Percentiles rank a stretch among this genome's conserved stretches.
These are phyloP conservation scores for Nannochloropsis salina DNA, from an alignment of 108 stramenopile species.

Conservation along the genomic window DNA sequence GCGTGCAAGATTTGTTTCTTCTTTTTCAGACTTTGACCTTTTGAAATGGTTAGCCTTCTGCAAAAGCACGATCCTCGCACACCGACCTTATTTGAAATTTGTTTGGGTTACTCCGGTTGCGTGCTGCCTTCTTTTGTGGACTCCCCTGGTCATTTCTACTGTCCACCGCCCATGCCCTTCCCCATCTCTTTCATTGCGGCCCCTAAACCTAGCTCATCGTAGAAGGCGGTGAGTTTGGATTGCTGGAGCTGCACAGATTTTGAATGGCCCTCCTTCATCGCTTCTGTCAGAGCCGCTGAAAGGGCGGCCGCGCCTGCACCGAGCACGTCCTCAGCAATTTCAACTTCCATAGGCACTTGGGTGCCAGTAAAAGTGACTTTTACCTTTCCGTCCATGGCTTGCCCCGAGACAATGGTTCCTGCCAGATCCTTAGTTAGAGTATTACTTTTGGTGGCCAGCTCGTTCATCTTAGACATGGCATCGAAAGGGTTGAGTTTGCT, in stretches of 20 bases:
- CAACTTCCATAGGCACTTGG: conserved; percentile 9
- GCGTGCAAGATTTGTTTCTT: no score
- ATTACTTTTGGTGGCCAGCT: conserved; percentile 20
- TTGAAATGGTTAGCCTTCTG: no score
- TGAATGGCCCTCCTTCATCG: not conserved
- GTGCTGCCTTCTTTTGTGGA: not conserved
- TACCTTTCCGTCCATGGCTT: conserved; percentile 6
- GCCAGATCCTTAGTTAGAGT: conserved; percentile 16
- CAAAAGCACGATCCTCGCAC: no score
- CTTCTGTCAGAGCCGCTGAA: conserved; percentile 13
- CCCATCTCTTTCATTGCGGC: conserved; percentile 10
- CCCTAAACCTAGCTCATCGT: conserved; percentile 19
- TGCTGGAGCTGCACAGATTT: not conserved
- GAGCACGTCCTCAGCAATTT: not conserved
- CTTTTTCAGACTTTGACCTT: no score
- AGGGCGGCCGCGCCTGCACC: not conserved
- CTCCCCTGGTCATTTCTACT: not conserved
- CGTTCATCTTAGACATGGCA: conserved; percentile 17
- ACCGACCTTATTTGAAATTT: no score
- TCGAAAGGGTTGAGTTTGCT: not conserved
- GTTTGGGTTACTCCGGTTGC: not conserved
- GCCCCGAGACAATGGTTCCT: not conserved
- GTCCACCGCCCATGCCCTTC: not conserved
- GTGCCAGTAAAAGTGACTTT: conserved; percentile 8
- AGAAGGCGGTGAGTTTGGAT: not conserved